Conservation (phyloP, 352 stramenopile genomes). For the Discostella stelligera region DNA sequence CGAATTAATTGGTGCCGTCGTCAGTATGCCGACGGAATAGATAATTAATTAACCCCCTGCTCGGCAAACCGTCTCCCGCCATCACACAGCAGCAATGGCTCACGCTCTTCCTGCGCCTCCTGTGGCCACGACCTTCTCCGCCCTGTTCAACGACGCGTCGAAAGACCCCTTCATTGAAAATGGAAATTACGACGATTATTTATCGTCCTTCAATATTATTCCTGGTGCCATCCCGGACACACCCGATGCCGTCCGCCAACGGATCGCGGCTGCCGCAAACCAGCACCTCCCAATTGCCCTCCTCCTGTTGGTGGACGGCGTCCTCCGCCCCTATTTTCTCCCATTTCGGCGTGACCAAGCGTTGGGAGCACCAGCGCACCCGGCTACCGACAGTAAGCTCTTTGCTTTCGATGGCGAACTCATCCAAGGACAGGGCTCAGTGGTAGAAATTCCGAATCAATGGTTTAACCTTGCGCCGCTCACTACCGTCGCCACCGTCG, state of each 20-base stretch:
- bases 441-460: constrained; percentile 3
- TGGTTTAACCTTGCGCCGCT: not conserved
- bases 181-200: constrained; percentile 6
- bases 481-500: not conserved
- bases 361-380: not conserved
- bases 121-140: constrained; percentile 3
- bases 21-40: too few species aligned
- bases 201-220: constrained; percentile 3
- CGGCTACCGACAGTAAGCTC: constrained; percentile 6
- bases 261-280: not conserved
- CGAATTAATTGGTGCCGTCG: too few species aligned
- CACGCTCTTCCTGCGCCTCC: not conserved
- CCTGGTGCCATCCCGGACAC: not conserved
- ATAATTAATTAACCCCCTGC: too few species aligned
- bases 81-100: not conserved
- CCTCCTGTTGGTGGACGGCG: not conserved
- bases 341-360: constrained; percentile 7
- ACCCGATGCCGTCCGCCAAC: constrained; percentile 1
- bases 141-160: constrained; percentile 13
- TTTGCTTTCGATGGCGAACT: constrained; percentile 12
- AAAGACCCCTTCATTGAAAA: constrained; percentile 3
- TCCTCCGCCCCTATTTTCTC: not conserved
- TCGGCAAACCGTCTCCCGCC: too few species aligned
- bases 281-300: constrained; percentile 5
- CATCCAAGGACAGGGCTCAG: not conserved